Percentiles rank a stretch among this genome's conserved stretches.
phyloP scores from a whole-genome alignment of 176 grass and related monocot genomes.

The Musa troglodytarum region DNA sequence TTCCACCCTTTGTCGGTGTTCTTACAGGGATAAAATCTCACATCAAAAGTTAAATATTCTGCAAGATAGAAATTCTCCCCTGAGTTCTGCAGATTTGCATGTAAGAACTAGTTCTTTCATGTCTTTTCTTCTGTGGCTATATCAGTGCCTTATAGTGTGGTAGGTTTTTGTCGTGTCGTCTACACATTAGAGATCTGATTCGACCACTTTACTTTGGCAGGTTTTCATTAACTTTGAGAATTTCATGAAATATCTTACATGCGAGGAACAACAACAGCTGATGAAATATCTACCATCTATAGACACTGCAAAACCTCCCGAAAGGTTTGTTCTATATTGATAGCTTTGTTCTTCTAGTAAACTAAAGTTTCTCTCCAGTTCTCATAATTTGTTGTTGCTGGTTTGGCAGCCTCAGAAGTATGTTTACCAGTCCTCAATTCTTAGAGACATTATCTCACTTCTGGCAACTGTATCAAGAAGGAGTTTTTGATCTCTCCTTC shows the following conservation, averaged over 20 bases:
- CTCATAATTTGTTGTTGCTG: neutral
- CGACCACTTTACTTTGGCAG: conserved; percentile 29
- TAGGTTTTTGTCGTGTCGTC: neutral
- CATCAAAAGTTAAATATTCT: conserved; percentile 30
- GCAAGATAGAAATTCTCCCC: conserved; percentile 36
- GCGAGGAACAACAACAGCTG: conserved; percentile 51
- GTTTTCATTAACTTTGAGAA: conserved; percentile 46
- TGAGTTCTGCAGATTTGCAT: conserved; percentile 38
- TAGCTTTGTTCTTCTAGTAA: neutral
- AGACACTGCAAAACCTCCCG: conserved; percentile 31
- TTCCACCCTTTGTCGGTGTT: neutral
- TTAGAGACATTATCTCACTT: conserved; percentile 28
- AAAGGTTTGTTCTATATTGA: conserved; percentile 32
- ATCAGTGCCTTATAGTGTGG: neutral
- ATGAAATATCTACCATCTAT: conserved; percentile 54
- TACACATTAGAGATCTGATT: conserved; percentile 4
- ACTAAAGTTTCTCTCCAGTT: neutral
- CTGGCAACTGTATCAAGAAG: conserved; percentile 31
- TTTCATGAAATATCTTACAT: conserved; percentile 43
- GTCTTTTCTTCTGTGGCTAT: neutral
- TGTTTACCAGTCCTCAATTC: conserved; percentile 33
- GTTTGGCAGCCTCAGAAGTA: conserved; percentile 30
- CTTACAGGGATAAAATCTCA: conserved; percentile 37
- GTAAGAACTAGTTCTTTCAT: conserved; percentile 22
- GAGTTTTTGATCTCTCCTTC: conserved; percentile 24